Base-by-base conservation (phyloP, 2,329 filamentous ascomycete genomes). In the Colletotrichum tabaci region DNA sequence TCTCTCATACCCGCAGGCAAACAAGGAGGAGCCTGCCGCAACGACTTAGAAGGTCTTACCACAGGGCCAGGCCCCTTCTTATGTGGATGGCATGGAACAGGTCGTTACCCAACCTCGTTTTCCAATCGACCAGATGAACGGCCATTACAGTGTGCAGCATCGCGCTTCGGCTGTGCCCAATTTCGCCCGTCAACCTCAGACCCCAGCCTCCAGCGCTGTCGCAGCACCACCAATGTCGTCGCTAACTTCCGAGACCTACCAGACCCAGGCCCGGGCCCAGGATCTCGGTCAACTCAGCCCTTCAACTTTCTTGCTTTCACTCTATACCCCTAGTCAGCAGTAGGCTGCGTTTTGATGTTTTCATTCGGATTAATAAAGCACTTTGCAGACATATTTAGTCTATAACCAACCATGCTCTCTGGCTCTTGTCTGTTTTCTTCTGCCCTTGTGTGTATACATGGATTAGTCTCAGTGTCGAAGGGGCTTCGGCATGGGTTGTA, bases 1-100 rank as follows among this genome's bases (percentile, higher is more conserved):
- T 38, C 81, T 92, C 40, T 72, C 71, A 61, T 82, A 85, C 72
- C 83, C 83, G 15, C 80, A 82, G 50, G 82, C 73, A 5, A 74
- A 74, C 57, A 74, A 74, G 70, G 74, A 74, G 46, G 72, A 74
- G 40, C 49, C 72, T 2, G 55, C 69, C 12, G 56, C 69, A 13
- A n/a, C 71, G 61, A 72, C 72, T 61, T 74, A 74, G 72, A 46
- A 64, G 30, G 64, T 55, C 40, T 35, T 35, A 13, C n/a, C 68
- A 42, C 42, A 74, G 16, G 40, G 30, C 26, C 53, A 50, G 42
- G 30, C 46, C 26, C 46, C 56, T 61, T 18, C 10, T 40, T 42
- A 9, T 23, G 15, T 9, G 58, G 52, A 26, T 57, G 46, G 23
- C 9, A 40, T 46, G 15, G 38, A n/a, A 15, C 38, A 26, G 7